These are phyloP conservation scores for Hymenoscyphus salicellus DNA, from an alignment of 2,329 filamentous ascomycete species.

Conservation along the genomic window DNA sequence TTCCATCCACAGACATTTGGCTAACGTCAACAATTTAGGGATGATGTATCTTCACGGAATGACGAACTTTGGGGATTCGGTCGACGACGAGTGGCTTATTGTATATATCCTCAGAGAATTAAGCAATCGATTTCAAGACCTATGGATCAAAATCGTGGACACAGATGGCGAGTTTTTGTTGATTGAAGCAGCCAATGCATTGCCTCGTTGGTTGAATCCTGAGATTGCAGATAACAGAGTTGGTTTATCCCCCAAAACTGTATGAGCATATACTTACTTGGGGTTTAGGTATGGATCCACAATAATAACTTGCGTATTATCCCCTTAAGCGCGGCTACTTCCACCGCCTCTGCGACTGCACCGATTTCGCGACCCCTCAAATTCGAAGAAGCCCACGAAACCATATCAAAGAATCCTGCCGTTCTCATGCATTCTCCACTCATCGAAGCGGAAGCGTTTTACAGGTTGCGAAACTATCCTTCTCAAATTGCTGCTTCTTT, in stretches of 20 bases:
- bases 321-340: conserved; percentile 45
- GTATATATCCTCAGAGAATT: conserved; percentile 85
- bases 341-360: conserved; percentile 39
- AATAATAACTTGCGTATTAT: conserved; percentile 73
- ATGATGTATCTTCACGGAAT: conserved; percentile 67
- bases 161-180: conserved; percentile 93
- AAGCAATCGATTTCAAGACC: conserved; percentile 65
- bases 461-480: conserved; percentile 81
- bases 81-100: conserved; percentile 96
- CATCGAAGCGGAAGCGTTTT: conserved; percentile 87
- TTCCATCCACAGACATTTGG: neutral
- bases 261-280: neutral
- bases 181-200: conserved; percentile 82
- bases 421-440: conserved; percentile 67
- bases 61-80: conserved; percentile 88
- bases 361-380: conserved; percentile 49
- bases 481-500: conserved; percentile 67
- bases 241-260: conserved; percentile 19
- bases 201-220: conserved; percentile 88
- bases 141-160: conserved; percentile 83
- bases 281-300: conserved; percentile 73
- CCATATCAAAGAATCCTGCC: conserved; percentile 55
- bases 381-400: conserved; percentile 60
- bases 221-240: conserved; percentile 81
- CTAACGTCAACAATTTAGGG: conserved; percentile 36